Base-by-base conservation (phyloP, 2,329 filamentous ascomycete genomes). In the Dactylellina drechsleri region DNA sequence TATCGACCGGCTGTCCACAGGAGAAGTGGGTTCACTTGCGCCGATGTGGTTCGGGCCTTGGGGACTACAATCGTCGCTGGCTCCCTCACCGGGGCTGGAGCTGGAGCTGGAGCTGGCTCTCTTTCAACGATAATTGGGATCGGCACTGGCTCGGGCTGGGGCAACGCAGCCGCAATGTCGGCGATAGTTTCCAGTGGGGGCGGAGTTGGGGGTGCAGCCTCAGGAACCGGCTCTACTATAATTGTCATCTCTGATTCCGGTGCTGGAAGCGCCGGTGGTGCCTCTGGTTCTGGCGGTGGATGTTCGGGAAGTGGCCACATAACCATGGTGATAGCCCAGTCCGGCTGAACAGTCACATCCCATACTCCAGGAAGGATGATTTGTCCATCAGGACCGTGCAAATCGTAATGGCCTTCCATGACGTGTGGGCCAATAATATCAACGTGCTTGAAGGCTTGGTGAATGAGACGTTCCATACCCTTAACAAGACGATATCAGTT, bases 381-480 rank as follows among this genome's bases (percentile, higher is more conserved):
- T 81, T 95, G 90, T 47, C 90, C 90, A 78, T 92, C 88, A 3
- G 92, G 91, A 0, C 91, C 92, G 60, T 92, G 86, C 49, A 95
- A 84, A 80, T 95, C 92, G 81, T 93, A 95, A 79, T 92, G 90
- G 0, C 92, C 91, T 70, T 91, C 87, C 77, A 89, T 87, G 26
- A 95, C 91, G 78, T 92, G 90, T 15, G 88, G 89, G 0, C 90
- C 90, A 64, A 94, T 88, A 12, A 89, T 84, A 57, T 93, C 91
- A 58, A 95, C 89, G 78, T 93, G 90, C 18, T 90, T 81, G 80
- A 95, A 95, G 16, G 92, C 92, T 83, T 94, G 91, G 80, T 91
- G 91, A 81, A 95, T 94, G 43, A 95, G 86, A 54, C 92, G 90
- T 81, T 94, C 91, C 91, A 95, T 94, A 16, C 91, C 91, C 90